Evolutionary conservation across 192 early-diverging fungal genomes (phyloP).

Genomic region (Coemansia sp.): DNA sequence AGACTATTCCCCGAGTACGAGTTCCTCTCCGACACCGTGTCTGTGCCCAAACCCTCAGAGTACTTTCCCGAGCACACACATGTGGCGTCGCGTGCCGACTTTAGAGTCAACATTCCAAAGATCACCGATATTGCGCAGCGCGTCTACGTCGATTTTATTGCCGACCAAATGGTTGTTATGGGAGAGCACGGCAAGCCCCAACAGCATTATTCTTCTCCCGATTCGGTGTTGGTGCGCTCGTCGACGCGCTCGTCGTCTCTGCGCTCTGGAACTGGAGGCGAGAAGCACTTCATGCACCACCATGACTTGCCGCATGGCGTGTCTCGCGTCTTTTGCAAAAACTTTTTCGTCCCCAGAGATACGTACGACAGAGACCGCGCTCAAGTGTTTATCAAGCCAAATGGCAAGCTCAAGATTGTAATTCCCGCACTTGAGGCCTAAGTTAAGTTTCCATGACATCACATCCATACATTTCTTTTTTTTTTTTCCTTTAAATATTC

Average conservation of each 20-base stretch:
- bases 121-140: slow-evolving; percentile 31
- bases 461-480: too few relatives aligned
- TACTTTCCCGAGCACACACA: slow-evolving; percentile 52
- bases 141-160: slow-evolving; percentile 54
- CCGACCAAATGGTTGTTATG: slow-evolving; percentile 51
- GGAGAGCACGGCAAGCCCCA: slow-evolving; percentile 37
- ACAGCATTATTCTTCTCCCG: too few relatives aligned
- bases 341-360: slow-evolving; percentile 53
- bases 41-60: slow-evolving; percentile 33
- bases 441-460: too few relatives aligned
- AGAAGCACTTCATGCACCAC: slow-evolving; percentile 1
- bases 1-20: slow-evolving; percentile 55
- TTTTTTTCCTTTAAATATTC: too few relatives aligned
- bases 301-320: too few relatives aligned
- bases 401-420: slow-evolving; percentile 54
- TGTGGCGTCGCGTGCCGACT: slow-evolving; percentile 28
- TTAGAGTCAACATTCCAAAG: slow-evolving; percentile 36
- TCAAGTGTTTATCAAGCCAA: slow-evolving; percentile 53
- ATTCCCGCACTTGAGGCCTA: slow-evolving; percentile 40
- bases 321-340: slow-evolving; percentile 44
- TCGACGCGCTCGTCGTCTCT: slow-evolving; percentile 41
- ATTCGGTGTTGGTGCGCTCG: slow-evolving; percentile 15
- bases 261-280: too few relatives aligned
- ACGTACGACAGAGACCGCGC: slow-evolving; percentile 53
- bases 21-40: slow-evolving; percentile 39